Evolutionary conservation across 345 rosid species (phyloP).

Genomic region (Mercurialis annua): DNA sequence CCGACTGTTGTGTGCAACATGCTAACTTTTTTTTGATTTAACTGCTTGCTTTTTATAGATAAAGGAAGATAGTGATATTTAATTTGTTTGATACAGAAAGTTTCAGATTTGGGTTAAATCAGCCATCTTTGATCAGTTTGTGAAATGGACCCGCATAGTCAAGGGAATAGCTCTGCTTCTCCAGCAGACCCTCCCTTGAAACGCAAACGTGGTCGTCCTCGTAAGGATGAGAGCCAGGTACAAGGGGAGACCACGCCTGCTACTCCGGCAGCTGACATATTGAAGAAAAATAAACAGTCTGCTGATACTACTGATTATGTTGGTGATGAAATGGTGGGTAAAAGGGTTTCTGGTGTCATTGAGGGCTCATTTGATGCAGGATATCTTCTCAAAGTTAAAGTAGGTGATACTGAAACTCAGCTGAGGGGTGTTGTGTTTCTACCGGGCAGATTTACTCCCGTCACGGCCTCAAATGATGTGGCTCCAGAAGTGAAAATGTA

Average conservation of each 20-base stretch:
- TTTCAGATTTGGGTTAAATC: background rate
- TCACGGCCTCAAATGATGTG: slow-evolving; percentile 57
- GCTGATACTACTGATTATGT: slow-evolving; percentile 18
- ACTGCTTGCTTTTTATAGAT: background rate
- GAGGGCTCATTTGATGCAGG: slow-evolving; percentile 68
- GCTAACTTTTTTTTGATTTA: background rate
- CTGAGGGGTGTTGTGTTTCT: slow-evolving; percentile 58
- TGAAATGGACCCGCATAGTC: slow-evolving; percentile 38
- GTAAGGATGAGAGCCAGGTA: slow-evolving; percentile 34
- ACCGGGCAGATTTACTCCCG: slow-evolving; percentile 40
- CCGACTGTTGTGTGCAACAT: background rate
- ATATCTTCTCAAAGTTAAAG: slow-evolving; percentile 54
- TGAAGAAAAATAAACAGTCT: slow-evolving; percentile 27
- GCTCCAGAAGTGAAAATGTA: slow-evolving; percentile 63
- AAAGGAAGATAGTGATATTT: background rate
- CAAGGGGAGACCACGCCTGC: slow-evolving; percentile 29
- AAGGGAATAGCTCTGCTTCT: slow-evolving; percentile 29
- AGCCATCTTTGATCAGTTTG: slow-evolving; percentile 1
- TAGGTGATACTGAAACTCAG: slow-evolving; percentile 42
- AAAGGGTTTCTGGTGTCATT: slow-evolving; percentile 52
- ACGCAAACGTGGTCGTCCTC: slow-evolving; percentile 64
- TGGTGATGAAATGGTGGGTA: slow-evolving; percentile 43
- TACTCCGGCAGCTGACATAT: slow-evolving; percentile 24
- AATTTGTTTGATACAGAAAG: slow-evolving; percentile 20
- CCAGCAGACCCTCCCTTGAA: slow-evolving; percentile 38